These are phyloP conservation scores for Drechslera avenae DNA, from an alignment of 2,329 filamentous ascomycete species.

Conservation along the genomic window DNA sequence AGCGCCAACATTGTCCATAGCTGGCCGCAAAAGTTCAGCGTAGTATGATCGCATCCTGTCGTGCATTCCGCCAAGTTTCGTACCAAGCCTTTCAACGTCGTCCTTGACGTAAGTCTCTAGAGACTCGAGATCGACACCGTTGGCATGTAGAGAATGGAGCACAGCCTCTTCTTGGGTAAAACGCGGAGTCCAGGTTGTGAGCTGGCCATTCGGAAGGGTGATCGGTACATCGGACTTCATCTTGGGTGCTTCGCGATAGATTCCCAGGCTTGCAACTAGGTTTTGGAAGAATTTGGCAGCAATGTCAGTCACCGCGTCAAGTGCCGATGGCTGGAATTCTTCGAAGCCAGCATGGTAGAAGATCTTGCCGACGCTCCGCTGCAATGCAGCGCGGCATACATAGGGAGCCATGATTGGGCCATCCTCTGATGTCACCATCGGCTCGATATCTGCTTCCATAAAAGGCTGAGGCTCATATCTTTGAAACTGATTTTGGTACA, in stretches of 20 bases:
- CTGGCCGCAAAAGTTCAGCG: conserved; percentile 89
- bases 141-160: conserved; percentile 82
- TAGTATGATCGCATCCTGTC: conserved; percentile 94
- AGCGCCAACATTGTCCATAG: conserved; percentile 74
- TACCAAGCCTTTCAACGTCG: conserved; percentile 83
- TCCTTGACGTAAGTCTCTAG: conserved; percentile 90
- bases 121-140: conserved; percentile 78
- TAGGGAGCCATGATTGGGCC: conserved; percentile 85
- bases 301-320: conserved; percentile 88
- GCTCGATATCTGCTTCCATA: conserved; percentile 80
- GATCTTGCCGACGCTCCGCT: conserved; percentile 89
- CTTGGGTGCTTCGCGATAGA: conserved; percentile 84
- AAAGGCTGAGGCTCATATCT: conserved; percentile 94
- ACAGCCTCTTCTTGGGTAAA: conserved; percentile 86
- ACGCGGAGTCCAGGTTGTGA: conserved; percentile 63
- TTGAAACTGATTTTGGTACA: conserved; percentile 97
- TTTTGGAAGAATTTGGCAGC: conserved; percentile 89
- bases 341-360: conserved; percentile 97
- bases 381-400: conserved; percentile 80
- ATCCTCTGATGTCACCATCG: conserved; percentile 87
- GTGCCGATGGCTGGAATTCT: conserved; percentile 91
- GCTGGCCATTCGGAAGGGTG: conserved; percentile 30
- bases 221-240: conserved; percentile 58
- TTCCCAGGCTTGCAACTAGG: conserved; percentile 76
- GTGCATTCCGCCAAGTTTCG: conserved; percentile 81